Conservation (phyloP, 352 stramenopile species). For the Phytophthora hibernalis region DNA sequence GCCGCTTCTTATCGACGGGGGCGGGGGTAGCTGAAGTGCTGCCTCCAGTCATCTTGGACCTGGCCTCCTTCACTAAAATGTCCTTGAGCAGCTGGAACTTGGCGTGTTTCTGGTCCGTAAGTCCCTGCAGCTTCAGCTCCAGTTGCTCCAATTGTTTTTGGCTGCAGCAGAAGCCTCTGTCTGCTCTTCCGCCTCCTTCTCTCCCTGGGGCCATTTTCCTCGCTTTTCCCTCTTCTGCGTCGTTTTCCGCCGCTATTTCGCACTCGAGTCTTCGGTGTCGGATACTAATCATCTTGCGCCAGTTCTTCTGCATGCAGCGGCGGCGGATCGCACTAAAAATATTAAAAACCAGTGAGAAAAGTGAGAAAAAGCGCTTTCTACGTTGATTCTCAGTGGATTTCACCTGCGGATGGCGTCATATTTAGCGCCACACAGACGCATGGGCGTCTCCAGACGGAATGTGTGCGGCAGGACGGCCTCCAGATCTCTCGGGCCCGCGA, state of each 20-base stretch:
- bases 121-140: conserved; percentile 48
- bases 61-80: conserved; percentile 71
- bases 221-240: conserved; percentile 17
- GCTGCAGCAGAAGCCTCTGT: conserved; percentile 29
- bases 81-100: conserved; percentile 82
- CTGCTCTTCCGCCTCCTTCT: conserved; percentile 35
- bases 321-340: conserved; percentile 59
- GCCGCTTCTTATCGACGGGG: conserved; percentile 39
- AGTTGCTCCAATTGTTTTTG: conserved; percentile 56
- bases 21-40: not conserved
- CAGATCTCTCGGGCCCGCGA: conserved; percentile 60
- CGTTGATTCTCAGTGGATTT: not conserved
- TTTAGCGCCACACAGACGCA: conserved; percentile 34
- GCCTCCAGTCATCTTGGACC: conserved; percentile 48
- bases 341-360: conserved; percentile 6
- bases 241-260: conserved; percentile 20
- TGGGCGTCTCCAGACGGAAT: conserved; percentile 50
- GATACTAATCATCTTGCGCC: conserved; percentile 75
- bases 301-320: conserved; percentile 83
- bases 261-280: conserved; percentile 43
- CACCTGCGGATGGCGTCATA: conserved; percentile 64
- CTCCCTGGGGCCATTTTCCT: conserved; percentile 17
- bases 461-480: conserved; percentile 66
- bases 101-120: conserved; percentile 75
- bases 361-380: not conserved